phyloP scores from a whole-genome alignment of 2,329 filamentous ascomycete species.

The Fusarium secorum region DNA sequence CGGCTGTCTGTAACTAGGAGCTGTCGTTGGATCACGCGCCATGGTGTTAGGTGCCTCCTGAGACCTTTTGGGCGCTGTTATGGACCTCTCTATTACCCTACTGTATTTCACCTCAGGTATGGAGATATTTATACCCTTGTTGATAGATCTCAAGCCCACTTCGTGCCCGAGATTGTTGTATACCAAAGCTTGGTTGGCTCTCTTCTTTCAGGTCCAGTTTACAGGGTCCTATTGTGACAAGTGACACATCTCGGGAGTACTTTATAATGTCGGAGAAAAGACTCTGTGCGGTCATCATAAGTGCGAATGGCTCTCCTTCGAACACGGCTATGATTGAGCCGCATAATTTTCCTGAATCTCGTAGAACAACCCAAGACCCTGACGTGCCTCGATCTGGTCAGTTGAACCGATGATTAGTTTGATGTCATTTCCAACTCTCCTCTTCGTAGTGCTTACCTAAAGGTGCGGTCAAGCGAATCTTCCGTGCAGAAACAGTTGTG shows the following conservation, averaged over 20 bases:
- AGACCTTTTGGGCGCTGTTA: not conserved
- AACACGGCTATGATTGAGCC: not conserved
- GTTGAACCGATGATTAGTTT: not conserved
- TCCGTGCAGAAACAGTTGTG: not conserved
- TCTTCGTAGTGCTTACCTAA: not conserved
- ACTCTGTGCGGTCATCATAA: not conserved
- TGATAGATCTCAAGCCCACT: not conserved
- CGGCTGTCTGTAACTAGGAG: not conserved
- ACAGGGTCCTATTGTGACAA: not conserved
- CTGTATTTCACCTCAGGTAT: not conserved
- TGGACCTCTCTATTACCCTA: not conserved
- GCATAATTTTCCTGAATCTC: not conserved
- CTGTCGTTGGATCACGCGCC: not conserved
- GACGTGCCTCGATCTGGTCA: not conserved
- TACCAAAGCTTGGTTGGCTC: not conserved
- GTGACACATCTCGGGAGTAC: not conserved
- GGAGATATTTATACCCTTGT: not conserved
- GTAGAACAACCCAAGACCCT: not conserved
- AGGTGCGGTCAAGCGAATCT: not conserved
- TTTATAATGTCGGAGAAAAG: not conserved
- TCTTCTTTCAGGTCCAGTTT: not conserved
- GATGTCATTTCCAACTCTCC: not conserved
- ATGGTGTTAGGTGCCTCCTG: too few relatives aligned
- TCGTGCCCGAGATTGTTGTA: not conserved
- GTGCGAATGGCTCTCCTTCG: not conserved